Evolutionary conservation across 2,329 filamentous ascomycete genomes (phyloP), one percentile per base, ranked within the genome.

Genomic region (Fusarium succisae): DNA sequence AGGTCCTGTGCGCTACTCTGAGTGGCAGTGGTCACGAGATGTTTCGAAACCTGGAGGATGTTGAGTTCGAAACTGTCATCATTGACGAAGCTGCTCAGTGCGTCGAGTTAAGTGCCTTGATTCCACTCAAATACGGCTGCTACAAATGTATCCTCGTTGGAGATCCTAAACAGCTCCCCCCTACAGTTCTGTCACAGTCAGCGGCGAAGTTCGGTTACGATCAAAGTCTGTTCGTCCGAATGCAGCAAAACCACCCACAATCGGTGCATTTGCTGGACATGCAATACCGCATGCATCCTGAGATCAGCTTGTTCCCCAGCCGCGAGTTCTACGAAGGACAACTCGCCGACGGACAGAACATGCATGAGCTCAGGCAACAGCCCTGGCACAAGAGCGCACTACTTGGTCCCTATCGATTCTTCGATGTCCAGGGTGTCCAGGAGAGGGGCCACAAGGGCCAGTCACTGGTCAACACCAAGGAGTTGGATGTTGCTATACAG

Each of bases 201-300:
- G 96, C 96, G 9, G 94, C 95, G 20, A 90, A 91, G 43, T 98
- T 95, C 82, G 95, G 96, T 74, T 99, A 98, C 83, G 96, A 98
- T 80, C 96, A 99, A 84, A 98, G 94, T 88, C 86, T 99, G 83
- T 99, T 99, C 85, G 96, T 98, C 61, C 93, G 96, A 39, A 99
- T 99, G 96, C 96, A 98, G 81, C 91, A 92, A 78, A 98, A 98
- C 73, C 92, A 96, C 77, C 94, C 94, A 2, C 87, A 93, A 38
- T 93, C 97, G 74, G 91, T 99, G 22, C 96, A 99, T 84, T 87
- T 99, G 32, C 90, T 99, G n/a, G 96, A 98, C 80, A 96, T 93
- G 63, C 96, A 99, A 80, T 99, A 99, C 81, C 96, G 96, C 83
- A 99, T 99, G 97, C 96, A 99, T 84, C 96, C 97, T 0, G 94